These are phyloP conservation scores for Fusarium buharicum DNA, from an alignment of 2,329 filamentous ascomycete genomes.

Conservation along the genomic window DNA sequence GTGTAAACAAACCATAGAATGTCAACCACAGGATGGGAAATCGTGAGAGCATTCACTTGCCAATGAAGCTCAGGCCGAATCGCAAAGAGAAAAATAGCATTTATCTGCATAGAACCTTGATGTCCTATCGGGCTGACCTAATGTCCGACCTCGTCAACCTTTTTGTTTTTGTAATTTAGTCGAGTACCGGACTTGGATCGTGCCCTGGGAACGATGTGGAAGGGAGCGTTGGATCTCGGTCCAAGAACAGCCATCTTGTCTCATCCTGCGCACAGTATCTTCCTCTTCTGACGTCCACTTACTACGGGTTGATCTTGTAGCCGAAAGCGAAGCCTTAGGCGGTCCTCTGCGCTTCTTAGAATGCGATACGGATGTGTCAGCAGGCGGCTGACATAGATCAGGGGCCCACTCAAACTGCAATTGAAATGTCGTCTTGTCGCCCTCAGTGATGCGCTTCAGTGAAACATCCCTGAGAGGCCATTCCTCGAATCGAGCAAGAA, in stretches of 20 bases:
- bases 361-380: not conserved
- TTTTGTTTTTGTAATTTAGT: not conserved
- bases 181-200: conserved; percentile 15
- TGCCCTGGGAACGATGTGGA: conserved; percentile 12
- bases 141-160: not conserved
- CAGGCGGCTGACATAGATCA: conserved; percentile 3
- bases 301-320: no score
- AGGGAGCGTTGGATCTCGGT: conserved; percentile 1
- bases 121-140: no score
- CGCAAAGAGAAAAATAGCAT: no score
- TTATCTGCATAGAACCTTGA: no score
- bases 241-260: not conserved
- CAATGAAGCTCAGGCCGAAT: no score
- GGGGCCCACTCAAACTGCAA: conserved; percentile 9
- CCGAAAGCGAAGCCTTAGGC: no score
- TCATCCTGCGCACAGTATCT: not conserved
- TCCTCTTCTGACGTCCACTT: no score
- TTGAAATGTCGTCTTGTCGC: conserved; percentile 11
- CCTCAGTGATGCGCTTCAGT: conserved; percentile 8
- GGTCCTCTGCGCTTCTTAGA: not conserved
- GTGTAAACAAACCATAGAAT: no score
- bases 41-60: no score
- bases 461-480: conserved; percentile 6
- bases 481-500: conserved; percentile 19
- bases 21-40: no score